A percentile compares a stretch with the other conserved stretches of the same genome.
phyloP scores from a whole-genome alignment of 2,329 filamentous ascomycete genomes.

The Colletotrichum plurivorum region DNA sequence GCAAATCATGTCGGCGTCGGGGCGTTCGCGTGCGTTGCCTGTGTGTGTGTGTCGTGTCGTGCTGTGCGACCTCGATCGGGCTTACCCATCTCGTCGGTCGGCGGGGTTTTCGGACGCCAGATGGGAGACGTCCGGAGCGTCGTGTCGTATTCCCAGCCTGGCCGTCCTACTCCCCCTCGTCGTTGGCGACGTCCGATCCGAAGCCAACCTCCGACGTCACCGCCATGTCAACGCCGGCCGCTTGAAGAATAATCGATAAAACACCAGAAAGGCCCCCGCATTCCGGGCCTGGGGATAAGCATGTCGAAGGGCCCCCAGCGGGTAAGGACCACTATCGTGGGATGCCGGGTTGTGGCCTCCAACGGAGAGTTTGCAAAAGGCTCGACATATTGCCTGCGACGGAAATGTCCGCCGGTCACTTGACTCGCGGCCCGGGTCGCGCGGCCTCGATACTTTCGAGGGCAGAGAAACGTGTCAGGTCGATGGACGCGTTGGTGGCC shows the following conservation, averaged over 20 bases:
- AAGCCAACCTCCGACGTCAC: background rate
- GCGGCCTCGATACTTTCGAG: background rate
- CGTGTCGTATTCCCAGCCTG: background rate
- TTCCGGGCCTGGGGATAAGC: background rate
- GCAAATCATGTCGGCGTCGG: background rate
- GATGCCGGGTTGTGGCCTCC: background rate
- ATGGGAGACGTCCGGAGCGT: slow-evolving; percentile 11
- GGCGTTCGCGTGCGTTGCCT: background rate
- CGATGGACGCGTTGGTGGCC: background rate
- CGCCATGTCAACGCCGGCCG: background rate
- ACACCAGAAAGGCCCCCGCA: background rate
- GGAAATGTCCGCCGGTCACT: background rate
- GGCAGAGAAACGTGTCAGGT: background rate
- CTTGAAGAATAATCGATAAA: background rate
- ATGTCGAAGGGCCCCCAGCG: no score
- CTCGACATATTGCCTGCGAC: background rate
- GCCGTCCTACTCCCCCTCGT: background rate
- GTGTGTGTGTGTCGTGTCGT: background rate
- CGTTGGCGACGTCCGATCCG: slow-evolving; percentile 17
- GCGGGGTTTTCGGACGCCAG: background rate
- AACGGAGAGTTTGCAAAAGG: background rate
- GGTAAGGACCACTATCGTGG: no score
- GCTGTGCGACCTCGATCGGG: background rate
- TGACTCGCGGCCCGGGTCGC: background rate
- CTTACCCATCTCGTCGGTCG: background rate